Conservation (phyloP, 169 alveolate species). For the Plasmodium vivax region DNA sequence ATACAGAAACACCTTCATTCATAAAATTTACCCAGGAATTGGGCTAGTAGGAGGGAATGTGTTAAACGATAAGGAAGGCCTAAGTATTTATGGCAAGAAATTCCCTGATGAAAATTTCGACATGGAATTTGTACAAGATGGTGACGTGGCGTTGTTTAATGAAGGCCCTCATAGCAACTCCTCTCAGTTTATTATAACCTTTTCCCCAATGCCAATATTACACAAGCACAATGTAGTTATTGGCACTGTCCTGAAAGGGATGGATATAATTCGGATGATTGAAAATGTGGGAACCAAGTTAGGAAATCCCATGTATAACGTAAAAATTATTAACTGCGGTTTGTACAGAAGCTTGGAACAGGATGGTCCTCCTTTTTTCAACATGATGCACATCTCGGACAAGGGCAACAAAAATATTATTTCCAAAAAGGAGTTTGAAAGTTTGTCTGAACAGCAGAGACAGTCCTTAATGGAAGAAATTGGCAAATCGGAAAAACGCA, state of each 20-base stretch:
- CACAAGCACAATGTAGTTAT: conserved; percentile 80
- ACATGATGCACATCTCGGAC: conserved; percentile 31
- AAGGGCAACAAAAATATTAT: conserved; percentile 23
- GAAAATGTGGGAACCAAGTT: conserved; percentile 65
- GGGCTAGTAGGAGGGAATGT: conserved; percentile 82
- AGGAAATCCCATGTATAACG: conserved; percentile 66
- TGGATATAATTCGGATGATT: conserved; percentile 80
- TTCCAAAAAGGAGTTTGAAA: conserved; percentile 58
- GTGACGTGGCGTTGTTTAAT: conserved; percentile 83
- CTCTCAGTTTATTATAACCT: conserved; percentile 82
- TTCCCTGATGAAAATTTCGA: conserved; percentile 83
- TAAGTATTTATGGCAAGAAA: conserved; percentile 80
- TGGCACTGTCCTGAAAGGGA: conserved; percentile 86
- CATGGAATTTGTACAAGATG: conserved; percentile 82
- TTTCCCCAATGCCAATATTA: conserved; percentile 76
- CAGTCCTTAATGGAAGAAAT: conserved; percentile 5
- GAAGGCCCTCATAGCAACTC: conserved; percentile 78
- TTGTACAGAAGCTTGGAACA: conserved; percentile 39
- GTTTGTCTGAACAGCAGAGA: conserved; percentile 14
- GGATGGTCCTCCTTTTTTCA: conserved; percentile 68
- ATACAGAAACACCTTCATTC: conserved; percentile 78
- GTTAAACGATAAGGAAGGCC: conserved; percentile 78
- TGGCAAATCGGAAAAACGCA: background rate
- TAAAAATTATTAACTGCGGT: conserved; percentile 67
- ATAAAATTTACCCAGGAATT: conserved; percentile 77